phyloP scores from a whole-genome alignment of 2,329 filamentous ascomycete species.

The Diplocarpon mali region DNA sequence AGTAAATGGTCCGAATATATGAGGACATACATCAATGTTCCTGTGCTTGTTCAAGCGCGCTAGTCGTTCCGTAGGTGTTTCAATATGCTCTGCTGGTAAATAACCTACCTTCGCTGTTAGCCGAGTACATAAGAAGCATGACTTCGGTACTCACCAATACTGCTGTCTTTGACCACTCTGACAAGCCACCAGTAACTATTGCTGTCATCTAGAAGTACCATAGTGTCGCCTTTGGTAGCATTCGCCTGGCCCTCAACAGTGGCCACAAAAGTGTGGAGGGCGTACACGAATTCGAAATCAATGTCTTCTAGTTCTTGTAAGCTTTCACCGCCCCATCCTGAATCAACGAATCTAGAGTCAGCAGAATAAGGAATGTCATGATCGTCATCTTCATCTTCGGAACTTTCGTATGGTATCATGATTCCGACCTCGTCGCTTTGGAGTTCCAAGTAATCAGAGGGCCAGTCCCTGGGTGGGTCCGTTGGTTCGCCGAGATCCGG shows the following conservation, averaged over 20 bases:
- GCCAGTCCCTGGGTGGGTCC: conserved; percentile 17
- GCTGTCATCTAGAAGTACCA: conserved; percentile 95
- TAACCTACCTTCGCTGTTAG: conserved; percentile 51
- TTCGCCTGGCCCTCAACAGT: conserved; percentile 98
- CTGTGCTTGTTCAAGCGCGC: conserved; percentile 94
- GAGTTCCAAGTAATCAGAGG: conserved; percentile 22
- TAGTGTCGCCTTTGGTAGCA: conserved; percentile 95
- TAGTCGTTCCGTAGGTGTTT: conserved; percentile 89
- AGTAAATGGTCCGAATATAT: not conserved
- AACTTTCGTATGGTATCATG: conserved; percentile 36
- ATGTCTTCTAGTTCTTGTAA: conserved; percentile 96
- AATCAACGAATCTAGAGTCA: conserved; percentile 55
- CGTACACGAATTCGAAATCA: conserved; percentile 99
- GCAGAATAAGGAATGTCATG: conserved; percentile 37
- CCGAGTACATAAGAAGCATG: not conserved
- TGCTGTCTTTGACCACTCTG: conserved; percentile 91
- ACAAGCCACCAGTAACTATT: conserved; percentile 99
- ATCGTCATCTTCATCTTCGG: conserved; percentile 44
- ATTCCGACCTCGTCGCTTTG: conserved; percentile 10
- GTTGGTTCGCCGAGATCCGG: not conserved
- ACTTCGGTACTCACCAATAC: conserved; percentile 50
- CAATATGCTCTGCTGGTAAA: conserved; percentile 92
- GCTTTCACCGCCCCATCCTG: conserved; percentile 67
- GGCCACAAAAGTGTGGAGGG: conserved; percentile 91
- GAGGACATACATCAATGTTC: conserved; percentile 75